These are phyloP conservation scores for Kurtzmaniella cleridarum DNA, from an alignment of 805 yeast genomes.

Conservation along the genomic window DNA sequence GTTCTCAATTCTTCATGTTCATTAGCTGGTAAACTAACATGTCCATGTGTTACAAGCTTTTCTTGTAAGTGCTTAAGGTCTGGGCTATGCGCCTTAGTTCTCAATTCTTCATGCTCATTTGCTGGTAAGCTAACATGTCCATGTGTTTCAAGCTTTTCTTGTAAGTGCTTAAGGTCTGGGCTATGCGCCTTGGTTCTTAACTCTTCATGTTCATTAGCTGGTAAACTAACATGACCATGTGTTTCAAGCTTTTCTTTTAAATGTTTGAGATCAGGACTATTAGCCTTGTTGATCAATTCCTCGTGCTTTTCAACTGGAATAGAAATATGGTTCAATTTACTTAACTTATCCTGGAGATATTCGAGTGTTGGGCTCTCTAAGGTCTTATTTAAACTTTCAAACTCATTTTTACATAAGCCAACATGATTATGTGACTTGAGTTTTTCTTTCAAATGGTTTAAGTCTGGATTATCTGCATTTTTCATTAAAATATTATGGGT, in stretches of 20 bases:
- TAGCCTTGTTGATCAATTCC: slow-evolving; percentile 11
- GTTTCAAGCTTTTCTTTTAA: slow-evolving; percentile 10
- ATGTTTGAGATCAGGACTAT: slow-evolving; percentile 15
- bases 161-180: slow-evolving; percentile 19
- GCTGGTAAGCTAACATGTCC: not conserved
- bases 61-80: slow-evolving; percentile 6
- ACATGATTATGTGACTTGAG: slow-evolving; percentile 8
- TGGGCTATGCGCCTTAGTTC: slow-evolving; percentile 5
- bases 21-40: slow-evolving; percentile 1
- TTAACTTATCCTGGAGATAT: slow-evolving; percentile 19
- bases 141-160: not conserved
- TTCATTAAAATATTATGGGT: slow-evolving; percentile 13
- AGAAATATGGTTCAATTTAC: slow-evolving; percentile 9
- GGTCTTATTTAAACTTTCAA: slow-evolving; percentile 1
- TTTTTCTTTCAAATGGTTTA: slow-evolving; percentile 13
- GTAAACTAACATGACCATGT: slow-evolving; percentile 8
- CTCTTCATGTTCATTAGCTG: slow-evolving; percentile 6
- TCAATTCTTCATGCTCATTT: slow-evolving; percentile 8
- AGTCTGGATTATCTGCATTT: slow-evolving; percentile 14
- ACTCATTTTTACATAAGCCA: slow-evolving; percentile 8
- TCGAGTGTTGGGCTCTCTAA: slow-evolving; percentile 16
- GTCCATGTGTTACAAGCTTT: slow-evolving; percentile 5
- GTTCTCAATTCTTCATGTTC: slow-evolving; percentile 11
- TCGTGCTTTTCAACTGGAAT: slow-evolving; percentile 14
- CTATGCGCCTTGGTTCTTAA: slow-evolving; percentile 5